Percentiles rank a stretch among this genome's conserved stretches.
These are phyloP conservation scores for Globisporangium cederbergense DNA, from an alignment of 352 stramenopile genomes.

Conservation along the genomic window DNA sequence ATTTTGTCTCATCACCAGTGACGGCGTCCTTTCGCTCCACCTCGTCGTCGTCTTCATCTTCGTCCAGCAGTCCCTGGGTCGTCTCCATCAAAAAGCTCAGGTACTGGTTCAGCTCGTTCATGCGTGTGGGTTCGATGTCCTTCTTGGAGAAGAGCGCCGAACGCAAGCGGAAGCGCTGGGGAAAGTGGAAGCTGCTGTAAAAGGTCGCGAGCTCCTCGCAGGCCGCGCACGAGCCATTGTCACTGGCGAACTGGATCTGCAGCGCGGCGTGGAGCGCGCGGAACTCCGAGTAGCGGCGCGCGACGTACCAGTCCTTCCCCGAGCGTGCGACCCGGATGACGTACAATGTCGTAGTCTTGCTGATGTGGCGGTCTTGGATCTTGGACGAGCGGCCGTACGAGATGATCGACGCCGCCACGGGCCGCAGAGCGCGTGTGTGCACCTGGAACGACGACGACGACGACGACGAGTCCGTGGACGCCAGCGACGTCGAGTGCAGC, in stretches of 20 bases:
- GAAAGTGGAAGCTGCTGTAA: conserved; percentile 43
- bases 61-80: conserved; percentile 58
- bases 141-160: conserved; percentile 47
- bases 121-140: conserved; percentile 47
- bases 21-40: conserved; percentile 13
- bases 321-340: conserved; percentile 60
- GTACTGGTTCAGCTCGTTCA: conserved; percentile 65
- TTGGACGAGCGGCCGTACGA: conserved; percentile 68
- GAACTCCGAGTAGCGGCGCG: conserved; percentile 76
- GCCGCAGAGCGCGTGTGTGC: conserved; percentile 48
- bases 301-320: conserved; percentile 64
- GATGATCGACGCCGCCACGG: conserved; percentile 57
- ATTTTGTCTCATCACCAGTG: conserved; percentile 15
- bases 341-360: conserved; percentile 59
- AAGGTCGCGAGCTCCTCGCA: conserved; percentile 52
- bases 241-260: conserved; percentile 22
- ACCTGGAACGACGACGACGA: conserved; percentile 23
- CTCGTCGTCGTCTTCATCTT: conserved; percentile 35
- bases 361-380: conserved; percentile 24
- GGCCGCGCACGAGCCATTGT: conserved; percentile 25
- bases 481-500: conserved; percentile 11
- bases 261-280: conserved; percentile 48
- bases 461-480: conserved; percentile 11
- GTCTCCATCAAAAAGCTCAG: conserved; percentile 63
- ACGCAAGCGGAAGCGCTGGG: conserved; percentile 49